A percentile compares a stretch with the other conserved stretches of the same genome.
These are phyloP conservation scores for Phytophthora foliorum DNA, from an alignment of 352 stramenopile species.

Conservation along the genomic window DNA sequence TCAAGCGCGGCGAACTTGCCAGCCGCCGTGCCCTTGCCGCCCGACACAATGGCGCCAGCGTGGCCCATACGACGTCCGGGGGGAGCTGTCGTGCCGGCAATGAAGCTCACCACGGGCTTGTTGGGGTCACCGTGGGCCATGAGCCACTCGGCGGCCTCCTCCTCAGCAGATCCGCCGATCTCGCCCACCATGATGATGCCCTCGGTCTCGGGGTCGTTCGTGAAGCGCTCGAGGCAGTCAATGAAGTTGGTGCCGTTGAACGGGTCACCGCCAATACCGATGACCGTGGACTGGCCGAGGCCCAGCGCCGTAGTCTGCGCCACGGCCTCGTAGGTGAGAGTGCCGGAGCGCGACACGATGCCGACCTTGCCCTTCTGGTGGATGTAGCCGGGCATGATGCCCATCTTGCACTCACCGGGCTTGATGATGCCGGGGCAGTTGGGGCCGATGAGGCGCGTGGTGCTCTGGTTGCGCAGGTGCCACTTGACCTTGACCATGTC, in stretches of 20 bases:
- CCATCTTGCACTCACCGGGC: constrained; percentile 99
- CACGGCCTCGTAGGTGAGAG: constrained; percentile 99
- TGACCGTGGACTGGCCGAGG: constrained; percentile 98
- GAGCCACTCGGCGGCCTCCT: constrained; percentile 99
- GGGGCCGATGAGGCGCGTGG: constrained; percentile 98
- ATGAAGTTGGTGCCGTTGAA: constrained; percentile 99
- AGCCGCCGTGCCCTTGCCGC: constrained; percentile 97
- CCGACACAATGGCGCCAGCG: constrained; percentile 99
- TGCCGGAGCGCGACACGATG: constrained; percentile 98
- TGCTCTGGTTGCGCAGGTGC: constrained; percentile 93
- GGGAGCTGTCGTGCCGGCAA: constrained; percentile 98
- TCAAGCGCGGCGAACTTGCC: constrained; percentile 98
- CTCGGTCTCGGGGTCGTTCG: constrained; percentile 98
- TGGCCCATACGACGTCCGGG: constrained; percentile 99
- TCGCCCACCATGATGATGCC: constrained; percentile 99
- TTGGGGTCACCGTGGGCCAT: constrained; percentile 97
- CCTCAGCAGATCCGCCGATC: constrained; percentile 98
- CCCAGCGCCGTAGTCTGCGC: constrained; percentile 97
- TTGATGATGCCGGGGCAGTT: constrained; percentile 99
- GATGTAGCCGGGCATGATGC: constrained; percentile 99
- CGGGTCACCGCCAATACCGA: constrained; percentile 99
- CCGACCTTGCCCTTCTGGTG: constrained; percentile 98
- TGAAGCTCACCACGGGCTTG: constrained; percentile 99
- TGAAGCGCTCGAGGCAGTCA: constrained; percentile 99
- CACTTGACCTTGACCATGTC: constrained; percentile 99